Evolutionary conservation across 106 monocot species (phyloP).

Genomic region (Triglochin maritima): DNA sequence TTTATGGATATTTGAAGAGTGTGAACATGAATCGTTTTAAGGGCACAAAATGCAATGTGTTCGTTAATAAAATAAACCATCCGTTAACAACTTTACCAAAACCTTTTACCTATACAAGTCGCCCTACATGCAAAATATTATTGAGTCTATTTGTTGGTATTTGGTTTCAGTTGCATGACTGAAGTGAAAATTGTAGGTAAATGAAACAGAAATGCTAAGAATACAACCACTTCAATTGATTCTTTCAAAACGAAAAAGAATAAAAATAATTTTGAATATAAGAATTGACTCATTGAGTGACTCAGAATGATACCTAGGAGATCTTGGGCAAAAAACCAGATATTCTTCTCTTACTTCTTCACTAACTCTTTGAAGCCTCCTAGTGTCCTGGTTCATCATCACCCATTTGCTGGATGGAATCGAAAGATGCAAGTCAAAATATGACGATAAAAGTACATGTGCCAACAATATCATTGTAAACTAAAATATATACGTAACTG

Average conservation of each 20-base stretch:
- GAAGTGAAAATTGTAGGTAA: no score
- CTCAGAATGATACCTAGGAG: conserved; percentile 46
- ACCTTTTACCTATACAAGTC: no score
- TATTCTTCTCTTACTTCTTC: conserved; percentile 97
- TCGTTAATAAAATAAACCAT: no score
- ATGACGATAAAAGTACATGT: neutral
- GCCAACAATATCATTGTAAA: no score
- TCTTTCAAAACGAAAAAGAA: neutral
- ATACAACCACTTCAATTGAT: neutral
- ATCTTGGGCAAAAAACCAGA: conserved; percentile 76
- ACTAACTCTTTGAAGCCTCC: conserved; percentile 88
- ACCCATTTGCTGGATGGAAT: conserved; percentile 79
- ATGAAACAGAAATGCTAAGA: neutral
- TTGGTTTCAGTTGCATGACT: no score
- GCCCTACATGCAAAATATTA: no score
- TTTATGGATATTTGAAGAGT: no score
- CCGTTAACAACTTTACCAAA: no score
- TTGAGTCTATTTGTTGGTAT: no score
- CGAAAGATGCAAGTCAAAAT: conserved; percentile 2
- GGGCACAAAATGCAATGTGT: no score
- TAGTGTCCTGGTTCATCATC: conserved; percentile 98
- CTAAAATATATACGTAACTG: no score
- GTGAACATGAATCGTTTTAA: no score
- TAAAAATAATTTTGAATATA: neutral
- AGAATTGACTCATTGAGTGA: neutral